Base-by-base conservation (phyloP, 805 yeast species). In the Candida multigemmis region DNA sequence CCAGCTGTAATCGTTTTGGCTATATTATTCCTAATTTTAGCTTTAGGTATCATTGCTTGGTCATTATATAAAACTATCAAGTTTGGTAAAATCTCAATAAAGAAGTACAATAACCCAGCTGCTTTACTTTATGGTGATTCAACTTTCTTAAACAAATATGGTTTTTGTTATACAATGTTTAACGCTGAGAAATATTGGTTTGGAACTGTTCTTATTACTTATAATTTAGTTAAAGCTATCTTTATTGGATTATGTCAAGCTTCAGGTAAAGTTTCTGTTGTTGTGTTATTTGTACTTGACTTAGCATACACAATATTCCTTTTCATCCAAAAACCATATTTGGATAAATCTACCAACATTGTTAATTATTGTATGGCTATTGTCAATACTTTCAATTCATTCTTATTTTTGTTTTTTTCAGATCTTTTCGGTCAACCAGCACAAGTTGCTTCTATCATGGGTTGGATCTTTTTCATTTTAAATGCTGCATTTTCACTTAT, bases 141-240 rank as follows among this genome's bases (percentile, higher is more conserved):
- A 24, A 56, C 59, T 16, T 66, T 84, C 18, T 67, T 86, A 46
- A 71, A 77, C 59, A 79, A 79, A 47, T 86, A 78, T 47, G 96
- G 96, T 0, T 87, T 79, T 55, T 72, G 86, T 44, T 87, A 86
- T 56, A 81, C 94, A 10, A 85, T 84, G 86, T 86, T 79, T 53
- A 71, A 72, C 36, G 93, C 95, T 12, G 62, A 63, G 14, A 74
- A 67, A 44, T 86, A 82, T 56, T 87, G 86, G 83, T 87, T 87
- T 68, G 83, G 89, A 33, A 56, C 66, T 11, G 77, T 81, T 2
- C 50, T 78, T 26, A 43, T 85, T 21, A 48, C 50, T 3, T 81
- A 83, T 52, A 64, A 68, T 28, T 66, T 81, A 21, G 43, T 79
- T 32, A 85, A 82, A 54, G 73, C 77, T 10, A 45, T 79, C 10